Base-by-base conservation (phyloP, 2,329 filamentous ascomycete species). In the Claviceps maximensis region DNA sequence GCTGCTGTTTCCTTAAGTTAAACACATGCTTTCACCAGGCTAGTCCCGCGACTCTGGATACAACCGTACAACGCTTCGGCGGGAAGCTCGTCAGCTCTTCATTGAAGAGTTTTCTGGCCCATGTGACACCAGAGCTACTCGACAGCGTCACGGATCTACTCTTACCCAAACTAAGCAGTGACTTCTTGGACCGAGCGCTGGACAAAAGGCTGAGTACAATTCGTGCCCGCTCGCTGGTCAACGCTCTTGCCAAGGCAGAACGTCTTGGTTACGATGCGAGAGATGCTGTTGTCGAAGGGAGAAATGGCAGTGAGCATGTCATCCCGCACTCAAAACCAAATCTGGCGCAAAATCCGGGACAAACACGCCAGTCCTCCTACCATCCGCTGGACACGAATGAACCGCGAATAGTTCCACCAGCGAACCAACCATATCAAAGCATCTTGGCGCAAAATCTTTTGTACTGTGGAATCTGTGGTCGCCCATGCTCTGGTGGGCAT, bases 211-310 rank as follows among this genome's bases (percentile, higher is more conserved):
- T 82, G 3, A 68, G 70, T 47, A 78, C 75, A 1, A 80, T 82
- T 50, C 71, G 72, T 10, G 77, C 76, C 1, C 71, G 75, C 27
- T 70, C 73, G 15, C 69, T 82, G 3, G 74, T 82, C 51, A 80
- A 80, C 54, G 75, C 77, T 15, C 69, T 82, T 21, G 78, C 78
- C 2, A 69, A 73, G 38, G 77, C 78, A 1, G 76, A 79, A 58
- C 75, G 79, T 2, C 70, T 82, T 0, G 79, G 79, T 2, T 82
- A 81, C 53, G 73, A 79, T 49, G 65, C 68, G 0, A 64, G 67
- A 33, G 78, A 81, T 52, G 67, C 77, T 3, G 65, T 78, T 13
- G 70, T 74, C 33, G 71, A 75, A 49, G 65, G 55, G 41, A 62
- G 54, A 12, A 56, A 58, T 40, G 58, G 60, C 13, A 51, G 29